These are phyloP conservation scores for Nyssa sinensis DNA, from an alignment of 148 eudicot genomes.

Conservation along the genomic window DNA sequence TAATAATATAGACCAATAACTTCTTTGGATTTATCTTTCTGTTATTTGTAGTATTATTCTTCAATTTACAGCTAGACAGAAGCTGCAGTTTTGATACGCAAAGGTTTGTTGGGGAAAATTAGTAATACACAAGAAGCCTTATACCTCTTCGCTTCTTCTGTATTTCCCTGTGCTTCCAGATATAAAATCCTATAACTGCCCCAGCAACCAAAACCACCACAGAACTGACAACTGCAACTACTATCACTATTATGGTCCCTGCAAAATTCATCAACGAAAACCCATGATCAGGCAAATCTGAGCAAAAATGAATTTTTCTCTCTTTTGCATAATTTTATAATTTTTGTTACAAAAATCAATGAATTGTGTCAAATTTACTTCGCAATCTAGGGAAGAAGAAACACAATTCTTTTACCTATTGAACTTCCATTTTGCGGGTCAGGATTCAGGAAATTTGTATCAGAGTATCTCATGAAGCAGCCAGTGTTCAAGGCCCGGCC, in stretches of 20 bases:
- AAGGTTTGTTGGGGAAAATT: neutral
- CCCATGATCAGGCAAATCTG: neutral
- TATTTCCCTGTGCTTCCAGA: constrained; percentile 39
- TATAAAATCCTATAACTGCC: constrained; percentile 30
- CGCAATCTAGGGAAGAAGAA: neutral
- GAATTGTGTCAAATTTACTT: neutral
- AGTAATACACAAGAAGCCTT: neutral
- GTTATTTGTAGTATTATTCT: too few relatives aligned
- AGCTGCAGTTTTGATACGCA: neutral
- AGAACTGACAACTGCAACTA: constrained; percentile 42
- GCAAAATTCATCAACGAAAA: constrained; percentile 12
- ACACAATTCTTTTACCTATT: constrained; percentile 19
- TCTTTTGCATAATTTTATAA: neutral
- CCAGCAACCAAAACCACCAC: constrained; percentile 38
- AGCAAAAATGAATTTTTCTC: neutral
- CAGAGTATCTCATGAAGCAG: constrained; percentile 65
- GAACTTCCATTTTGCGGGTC: constrained; percentile 19
- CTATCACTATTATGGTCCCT: constrained; percentile 35
- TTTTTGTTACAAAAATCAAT: neutral
- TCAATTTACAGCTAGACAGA: too few relatives aligned
- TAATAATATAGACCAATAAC: too few relatives aligned
- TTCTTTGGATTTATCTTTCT: too few relatives aligned
- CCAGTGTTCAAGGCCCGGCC: constrained; percentile 58
- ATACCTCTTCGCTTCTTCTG: constrained; percentile 61
- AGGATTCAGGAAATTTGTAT: constrained; percentile 48